A percentile compares a stretch with the other conserved stretches of the same genome.
Conservation (phyloP, 345 rosid species). For the Euphorbia peplus region DNA sequence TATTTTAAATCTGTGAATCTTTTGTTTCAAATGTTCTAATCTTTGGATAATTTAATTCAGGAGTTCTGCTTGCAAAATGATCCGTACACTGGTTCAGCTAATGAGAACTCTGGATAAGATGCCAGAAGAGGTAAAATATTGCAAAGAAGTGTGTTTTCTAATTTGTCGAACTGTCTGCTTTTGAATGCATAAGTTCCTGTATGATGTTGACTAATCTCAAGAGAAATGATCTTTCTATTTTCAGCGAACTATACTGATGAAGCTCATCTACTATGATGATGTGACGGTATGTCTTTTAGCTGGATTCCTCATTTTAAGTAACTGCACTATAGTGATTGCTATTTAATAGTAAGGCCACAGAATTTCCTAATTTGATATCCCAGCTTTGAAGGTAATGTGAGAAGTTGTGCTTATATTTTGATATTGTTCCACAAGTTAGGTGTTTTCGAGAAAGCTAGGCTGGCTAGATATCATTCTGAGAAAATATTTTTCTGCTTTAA, state of each 20-base stretch:
- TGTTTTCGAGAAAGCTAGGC: background rate
- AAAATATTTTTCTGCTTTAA: background rate
- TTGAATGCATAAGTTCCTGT: background rate
- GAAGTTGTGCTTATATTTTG: slow-evolving; percentile 4
- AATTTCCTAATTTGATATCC: background rate
- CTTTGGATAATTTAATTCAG: slow-evolving; percentile 35
- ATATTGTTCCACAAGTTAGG: background rate
- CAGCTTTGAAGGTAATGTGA: slow-evolving; percentile 1
- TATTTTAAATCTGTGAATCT: slow-evolving; percentile 1
- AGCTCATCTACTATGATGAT: slow-evolving; percentile 89
- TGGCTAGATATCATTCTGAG: background rate
- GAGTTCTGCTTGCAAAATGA: slow-evolving; percentile 96
- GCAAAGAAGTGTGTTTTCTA: background rate
- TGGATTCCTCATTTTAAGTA: slow-evolving; percentile 1
- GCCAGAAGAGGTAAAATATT: slow-evolving; percentile 74
- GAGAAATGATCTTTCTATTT: background rate
- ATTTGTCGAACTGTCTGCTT: background rate
- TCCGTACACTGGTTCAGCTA: slow-evolving; percentile 83
- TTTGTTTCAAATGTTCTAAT: background rate
- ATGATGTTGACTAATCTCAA: slow-evolving; percentile 12
- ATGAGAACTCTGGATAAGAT: slow-evolving; percentile 96
- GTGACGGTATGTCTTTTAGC: slow-evolving; percentile 68
- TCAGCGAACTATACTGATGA: slow-evolving; percentile 96
- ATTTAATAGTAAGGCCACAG: background rate
- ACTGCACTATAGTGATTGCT: background rate